Conservation (phyloP, 257 asterid species). For the Marsdenia floribunda region DNA sequence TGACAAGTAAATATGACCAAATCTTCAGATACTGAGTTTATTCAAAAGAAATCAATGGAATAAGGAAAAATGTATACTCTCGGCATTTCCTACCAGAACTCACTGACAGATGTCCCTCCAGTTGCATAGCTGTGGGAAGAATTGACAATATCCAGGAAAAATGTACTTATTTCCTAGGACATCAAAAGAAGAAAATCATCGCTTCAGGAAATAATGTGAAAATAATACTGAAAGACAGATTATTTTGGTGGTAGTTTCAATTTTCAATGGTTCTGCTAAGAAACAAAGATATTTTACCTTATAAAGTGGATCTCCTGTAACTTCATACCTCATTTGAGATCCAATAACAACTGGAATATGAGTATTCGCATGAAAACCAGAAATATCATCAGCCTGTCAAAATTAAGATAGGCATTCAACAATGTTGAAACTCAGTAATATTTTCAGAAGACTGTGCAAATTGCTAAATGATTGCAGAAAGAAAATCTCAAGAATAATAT, state of each 20-base stretch:
- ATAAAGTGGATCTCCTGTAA: constrained; percentile 76
- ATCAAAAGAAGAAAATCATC: constrained; percentile 11
- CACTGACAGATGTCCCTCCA: constrained; percentile 81
- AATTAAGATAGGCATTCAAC: neutral
- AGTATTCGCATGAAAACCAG: constrained; percentile 78
- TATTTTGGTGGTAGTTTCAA: neutral
- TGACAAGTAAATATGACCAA: neutral
- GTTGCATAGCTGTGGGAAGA: constrained; percentile 90
- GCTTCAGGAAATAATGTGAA: neutral
- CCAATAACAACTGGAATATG: constrained; percentile 91
- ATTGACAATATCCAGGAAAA: constrained; percentile 75
- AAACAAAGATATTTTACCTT: constrained; percentile 37
- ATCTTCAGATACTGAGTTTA: neutral
- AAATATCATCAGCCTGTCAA: constrained; percentile 68
- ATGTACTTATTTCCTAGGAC: constrained; percentile 68
- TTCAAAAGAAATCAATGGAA: neutral
- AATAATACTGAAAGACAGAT: neutral
- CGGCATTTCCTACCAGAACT: constrained; percentile 53
- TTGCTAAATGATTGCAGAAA: neutral
- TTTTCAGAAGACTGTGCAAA: neutral
- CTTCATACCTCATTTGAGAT: constrained; percentile 87
- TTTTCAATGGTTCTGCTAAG: neutral
- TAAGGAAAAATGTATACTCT: neutral
- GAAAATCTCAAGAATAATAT: neutral
- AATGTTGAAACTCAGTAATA: neutral